Evolutionary conservation across 306 rosid species (phyloP).

Genomic region (Cicer cuneatum): DNA sequence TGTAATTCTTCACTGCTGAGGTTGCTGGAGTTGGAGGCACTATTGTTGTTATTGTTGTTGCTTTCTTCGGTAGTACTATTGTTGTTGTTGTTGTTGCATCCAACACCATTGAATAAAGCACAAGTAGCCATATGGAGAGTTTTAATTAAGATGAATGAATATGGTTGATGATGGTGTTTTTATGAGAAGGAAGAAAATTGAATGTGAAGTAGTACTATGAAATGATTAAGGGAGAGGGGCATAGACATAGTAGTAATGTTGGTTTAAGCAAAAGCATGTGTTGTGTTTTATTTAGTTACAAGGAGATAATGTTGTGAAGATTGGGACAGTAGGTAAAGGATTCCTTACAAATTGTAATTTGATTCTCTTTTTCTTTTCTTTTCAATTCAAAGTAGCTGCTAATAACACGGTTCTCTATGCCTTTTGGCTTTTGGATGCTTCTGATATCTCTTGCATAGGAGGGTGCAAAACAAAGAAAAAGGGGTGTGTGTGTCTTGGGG

Average conservation of each 20-base stretch:
- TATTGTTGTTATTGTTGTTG: constrained; percentile 18
- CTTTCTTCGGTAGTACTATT: neutral
- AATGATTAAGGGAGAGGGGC: constrained; percentile 7
- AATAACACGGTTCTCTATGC: constrained; percentile 75
- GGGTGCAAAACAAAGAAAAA: constrained; percentile 45
- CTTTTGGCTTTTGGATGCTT: constrained; percentile 69
- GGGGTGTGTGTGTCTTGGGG: constrained; percentile 39
- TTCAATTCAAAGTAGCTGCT: neutral
- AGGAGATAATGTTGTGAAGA: constrained; percentile 81
- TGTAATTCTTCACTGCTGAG: constrained; percentile 44
- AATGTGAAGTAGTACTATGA: neutral
- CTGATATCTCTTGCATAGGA: constrained; percentile 42
- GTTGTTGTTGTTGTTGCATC: no score
- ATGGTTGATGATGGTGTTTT: no score
- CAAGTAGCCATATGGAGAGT: constrained; percentile 65
- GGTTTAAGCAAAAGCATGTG: constrained; percentile 43
- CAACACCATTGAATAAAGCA: constrained; percentile 49
- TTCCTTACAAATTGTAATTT: constrained; percentile 43
- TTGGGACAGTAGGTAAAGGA: constrained; percentile 76
- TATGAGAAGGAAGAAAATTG: neutral
- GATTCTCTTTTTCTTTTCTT: neutral
- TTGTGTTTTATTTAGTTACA: constrained; percentile 30
- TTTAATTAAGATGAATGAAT: neutral
- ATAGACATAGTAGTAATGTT: neutral
- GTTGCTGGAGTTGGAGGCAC: constrained; percentile 48